These are phyloP conservation scores for Pleurotus platypus DNA, from an alignment of 768 basidiomycete genomes.

Conservation along the genomic window DNA sequence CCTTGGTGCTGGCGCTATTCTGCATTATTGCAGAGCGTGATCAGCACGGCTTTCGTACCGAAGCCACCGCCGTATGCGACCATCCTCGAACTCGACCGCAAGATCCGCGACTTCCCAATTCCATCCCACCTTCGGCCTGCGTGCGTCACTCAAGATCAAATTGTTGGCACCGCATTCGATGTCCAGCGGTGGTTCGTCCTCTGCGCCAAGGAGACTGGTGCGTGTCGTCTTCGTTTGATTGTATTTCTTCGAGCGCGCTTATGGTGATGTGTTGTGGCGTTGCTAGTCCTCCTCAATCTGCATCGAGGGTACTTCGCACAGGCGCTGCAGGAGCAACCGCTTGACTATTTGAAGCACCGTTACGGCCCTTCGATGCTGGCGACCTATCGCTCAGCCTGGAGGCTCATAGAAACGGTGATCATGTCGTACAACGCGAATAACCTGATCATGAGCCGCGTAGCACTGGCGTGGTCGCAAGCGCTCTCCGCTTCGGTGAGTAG, in stretches of 20 bases:
- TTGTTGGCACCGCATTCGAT: conserved; percentile 18
- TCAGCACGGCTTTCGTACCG: conserved; percentile 48
- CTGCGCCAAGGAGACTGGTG: conserved; percentile 47
- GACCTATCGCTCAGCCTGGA: conserved; percentile 69
- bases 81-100: conserved; percentile 56
- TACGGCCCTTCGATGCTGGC: conserved; percentile 71
- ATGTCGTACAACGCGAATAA: conserved; percentile 38
- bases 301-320: conserved; percentile 69
- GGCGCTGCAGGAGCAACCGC: conserved; percentile 56
- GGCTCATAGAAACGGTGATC: conserved; percentile 49
- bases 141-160: conserved; percentile 16
- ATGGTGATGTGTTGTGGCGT: too few relatives aligned
- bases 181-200: conserved; percentile 44
- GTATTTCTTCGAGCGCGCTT: too few relatives aligned
- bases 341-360: conserved; percentile 54
- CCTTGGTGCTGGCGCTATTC: conserved; percentile 56
- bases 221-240: conserved; percentile 8
- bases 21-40: conserved; percentile 45
- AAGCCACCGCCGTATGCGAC: conserved; percentile 47
- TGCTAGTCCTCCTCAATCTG: conserved; percentile 54
- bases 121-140: conserved; percentile 42
- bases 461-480: conserved; percentile 61
- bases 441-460: conserved; percentile 39
- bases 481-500: conserved; percentile 60
- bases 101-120: conserved; percentile 57